Base-by-base conservation (phyloP, 345 rosid genomes). In the Dimocarpus longan region DNA sequence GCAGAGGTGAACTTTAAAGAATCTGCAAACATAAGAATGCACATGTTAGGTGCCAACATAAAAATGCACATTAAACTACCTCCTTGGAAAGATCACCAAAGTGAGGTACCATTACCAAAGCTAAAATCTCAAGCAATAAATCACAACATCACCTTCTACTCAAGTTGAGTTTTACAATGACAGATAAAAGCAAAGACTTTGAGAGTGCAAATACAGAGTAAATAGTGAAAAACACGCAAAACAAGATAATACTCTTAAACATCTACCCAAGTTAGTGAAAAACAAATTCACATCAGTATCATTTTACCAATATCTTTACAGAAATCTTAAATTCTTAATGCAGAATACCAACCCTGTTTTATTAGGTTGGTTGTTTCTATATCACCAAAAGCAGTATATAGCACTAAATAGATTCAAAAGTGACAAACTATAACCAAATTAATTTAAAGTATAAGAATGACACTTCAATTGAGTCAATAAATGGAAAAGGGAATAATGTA, bases 1-100 rank as follows among this genome's bases (percentile, higher is more conserved):
- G 97, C 97, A 59, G 99, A 96, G 68, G 98, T 90, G 86, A 79
- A 86, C n/a, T 93, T 91, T 86, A 96, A 87, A 22, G 97, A 93
- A 90, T 94, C 99, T 96, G 91, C 90, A 86, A 81, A 86, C 70
- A 40, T 28, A 78, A 56, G 73, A 74, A 71, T 13, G 75, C 70
- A 70, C 9, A 73, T 11, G 65, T 44, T 28, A 16, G 8, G 26
- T 19, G 48, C 48, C 19, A 19, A 44, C 28, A 60, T 28, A 80
- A 60, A 71, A 74, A 70, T 12, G 78, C 66, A 73, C 12, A 73
- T 69, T 54, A 22, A 39, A 21, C 57, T 39, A 52, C 78, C 78
- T 18, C 15, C 10, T 19, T 64, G 71, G 64, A 78, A 68, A 68
- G 70, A 15, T 43, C 78, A 19, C 66, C 50, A 68, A 8, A 16